Percentiles rank a stretch among this genome's conserved stretches.
Conservation (phyloP, 352 stramenopile species). For the Aphanomyces invadans region DNA sequence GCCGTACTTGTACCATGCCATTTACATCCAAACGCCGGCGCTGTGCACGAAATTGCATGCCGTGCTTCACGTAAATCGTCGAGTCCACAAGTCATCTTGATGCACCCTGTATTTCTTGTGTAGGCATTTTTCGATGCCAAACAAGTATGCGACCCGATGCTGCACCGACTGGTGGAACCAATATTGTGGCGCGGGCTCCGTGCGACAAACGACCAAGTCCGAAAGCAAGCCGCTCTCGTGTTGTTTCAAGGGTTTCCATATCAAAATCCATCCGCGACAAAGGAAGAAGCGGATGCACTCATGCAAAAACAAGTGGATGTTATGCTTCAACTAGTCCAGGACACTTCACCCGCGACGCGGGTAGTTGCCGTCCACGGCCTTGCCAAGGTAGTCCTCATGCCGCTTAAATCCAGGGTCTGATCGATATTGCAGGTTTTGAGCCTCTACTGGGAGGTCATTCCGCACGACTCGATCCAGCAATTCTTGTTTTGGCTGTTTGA, state of each 20-base stretch:
- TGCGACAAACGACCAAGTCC: conserved; percentile 73
- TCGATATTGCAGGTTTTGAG: conserved; percentile 39
- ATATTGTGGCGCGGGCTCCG: conserved; percentile 81
- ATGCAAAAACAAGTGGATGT: conserved; percentile 81
- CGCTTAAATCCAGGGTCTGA: neutral
- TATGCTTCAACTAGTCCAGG: conserved; percentile 63
- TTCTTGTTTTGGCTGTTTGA: conserved; percentile 79
- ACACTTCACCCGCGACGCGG: conserved; percentile 65
- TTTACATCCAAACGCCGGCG: conserved; percentile 57
- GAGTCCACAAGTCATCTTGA: no score
- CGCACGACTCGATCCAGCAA: conserved; percentile 67
- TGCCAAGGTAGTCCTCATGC: conserved; percentile 34
- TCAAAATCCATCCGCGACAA: conserved; percentile 66
- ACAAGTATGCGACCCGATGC: conserved; percentile 69
- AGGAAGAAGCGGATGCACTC: conserved; percentile 59
- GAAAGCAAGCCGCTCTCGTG: conserved; percentile 68
- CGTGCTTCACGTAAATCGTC: conserved; percentile 45
- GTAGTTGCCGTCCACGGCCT: conserved; percentile 76
- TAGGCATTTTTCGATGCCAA: conserved; percentile 77
- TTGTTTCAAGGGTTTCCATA: conserved; percentile 81
- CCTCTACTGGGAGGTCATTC: conserved; percentile 79
- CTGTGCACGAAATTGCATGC: conserved; percentile 58
- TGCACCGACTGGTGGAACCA: conserved; percentile 73
- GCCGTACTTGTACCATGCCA: conserved; percentile 60
- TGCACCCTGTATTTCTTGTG: neutral